Evolutionary conservation across 2,329 filamentous ascomycete species (phyloP).

Genomic region (Cercospora brassicicola): DNA sequence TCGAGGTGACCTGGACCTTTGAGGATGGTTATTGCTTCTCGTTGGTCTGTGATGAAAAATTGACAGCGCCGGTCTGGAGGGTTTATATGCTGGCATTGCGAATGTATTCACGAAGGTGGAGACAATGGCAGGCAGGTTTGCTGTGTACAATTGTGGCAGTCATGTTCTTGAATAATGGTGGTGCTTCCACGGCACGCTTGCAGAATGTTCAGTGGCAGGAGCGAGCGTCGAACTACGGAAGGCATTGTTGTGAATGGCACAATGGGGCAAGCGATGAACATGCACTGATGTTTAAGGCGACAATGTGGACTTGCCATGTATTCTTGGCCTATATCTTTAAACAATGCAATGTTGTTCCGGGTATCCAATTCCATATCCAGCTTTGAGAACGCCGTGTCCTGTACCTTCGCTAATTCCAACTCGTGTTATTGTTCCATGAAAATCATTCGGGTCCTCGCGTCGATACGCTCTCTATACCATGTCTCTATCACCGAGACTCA

Average conservation of each 20-base stretch:
- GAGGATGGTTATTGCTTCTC: not conserved
- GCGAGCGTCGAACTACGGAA: not conserved
- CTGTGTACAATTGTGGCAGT: not conserved
- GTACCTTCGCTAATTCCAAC: conserved; percentile 4
- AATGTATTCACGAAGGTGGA: not conserved
- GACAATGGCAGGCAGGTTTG: not conserved
- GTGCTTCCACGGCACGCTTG: not conserved
- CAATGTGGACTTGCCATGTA: not conserved
- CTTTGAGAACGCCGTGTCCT: not conserved
- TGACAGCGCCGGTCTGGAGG: not conserved
- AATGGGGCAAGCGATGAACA: not conserved
- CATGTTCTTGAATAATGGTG: not conserved
- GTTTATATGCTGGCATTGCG: not conserved
- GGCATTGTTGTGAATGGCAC: not conserved
- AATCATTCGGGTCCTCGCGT: not conserved
- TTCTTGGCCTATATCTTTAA: not conserved
- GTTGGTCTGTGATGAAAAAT: not conserved
- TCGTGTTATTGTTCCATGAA: not conserved
- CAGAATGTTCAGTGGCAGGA: not conserved
- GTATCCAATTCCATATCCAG: conserved; percentile 4
- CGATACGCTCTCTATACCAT: conserved; percentile 16
- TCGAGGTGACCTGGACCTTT: not conserved
- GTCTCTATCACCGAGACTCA: conserved; percentile 15
- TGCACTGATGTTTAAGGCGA: not conserved
- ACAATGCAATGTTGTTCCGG: not conserved